Base-by-base conservation (phyloP, 73 alveolate genomes). In the Paramecium biaurelia region DNA sequence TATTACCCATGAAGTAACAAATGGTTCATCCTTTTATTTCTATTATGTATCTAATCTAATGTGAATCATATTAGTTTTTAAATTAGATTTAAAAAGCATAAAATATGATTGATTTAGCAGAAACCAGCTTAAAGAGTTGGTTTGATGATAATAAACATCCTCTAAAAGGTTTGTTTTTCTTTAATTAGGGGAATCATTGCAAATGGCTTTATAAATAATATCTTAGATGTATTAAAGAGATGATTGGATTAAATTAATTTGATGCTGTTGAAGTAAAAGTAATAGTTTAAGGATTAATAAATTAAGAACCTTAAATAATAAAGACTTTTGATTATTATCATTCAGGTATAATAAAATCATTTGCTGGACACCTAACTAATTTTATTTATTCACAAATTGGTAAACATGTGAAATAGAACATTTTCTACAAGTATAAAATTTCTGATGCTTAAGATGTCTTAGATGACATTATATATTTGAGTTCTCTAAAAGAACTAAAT, bases 101-200 rank as follows among this genome's bases (percentile, higher is more conserved):
- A 41, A 41, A 74, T 34, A 37, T 74, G 57, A 74, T 74, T 0
- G 59, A 74, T 24, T 21, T 4, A 41, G 87, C 87, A 74, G 87
- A 74, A 41, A 12, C 11, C 18, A 34, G 57, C 21, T 18, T 74
- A 18, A 37, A 74, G 57, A 37, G 63, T 41, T 74, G 87, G 87
- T 74, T 37, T 74, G 87, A 74, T 15, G 57, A 34, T 23, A 74
- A 74, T 23, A 74, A 41, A 41, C 87, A 74, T 41, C 87, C 87
- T 5, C 28, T 37, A 20, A 74, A 74, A 74, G 87, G 87, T 14
- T 23, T 74, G 12, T 74, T 74, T n/a, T 74, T 74, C 59, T 74
- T 37, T 35, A 34, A 74, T 37, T 74, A 15, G 1, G 87, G 87
- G 5, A 34, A 37, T 74, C 59, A 37, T 34, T 28, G 45, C 20